Evolutionary conservation across 306 rosid genomes (phyloP).

Genomic region (Elaeagnus macrophylla): DNA sequence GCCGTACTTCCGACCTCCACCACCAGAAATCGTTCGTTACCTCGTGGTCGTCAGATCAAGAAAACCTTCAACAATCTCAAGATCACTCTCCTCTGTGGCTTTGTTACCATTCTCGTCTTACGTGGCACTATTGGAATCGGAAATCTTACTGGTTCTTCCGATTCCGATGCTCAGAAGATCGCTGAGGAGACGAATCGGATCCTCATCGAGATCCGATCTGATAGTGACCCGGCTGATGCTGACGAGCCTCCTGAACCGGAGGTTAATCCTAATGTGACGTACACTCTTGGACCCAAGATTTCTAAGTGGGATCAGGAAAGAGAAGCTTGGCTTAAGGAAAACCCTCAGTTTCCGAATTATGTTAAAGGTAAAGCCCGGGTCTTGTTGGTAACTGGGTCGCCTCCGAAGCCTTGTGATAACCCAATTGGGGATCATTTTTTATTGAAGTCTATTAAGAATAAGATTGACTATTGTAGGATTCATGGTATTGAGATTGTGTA

Average conservation of each 20-base stretch:
- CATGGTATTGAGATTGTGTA: conserved; percentile 95
- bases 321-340: conserved; percentile 46
- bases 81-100: conserved; percentile 87
- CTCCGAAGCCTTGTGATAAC: conserved; percentile 91
- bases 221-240: conserved; percentile 62
- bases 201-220: conserved; percentile 95
- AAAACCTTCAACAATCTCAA: conserved; percentile 87
- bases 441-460: conserved; percentile 76
- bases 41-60: conserved; percentile 88
- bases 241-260: conserved; percentile 35
- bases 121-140: conserved; percentile 94
- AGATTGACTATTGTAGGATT: conserved; percentile 87
- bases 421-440: conserved; percentile 90
- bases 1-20: conserved; percentile 14
- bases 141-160: conserved; percentile 54
- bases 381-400: conserved; percentile 82
- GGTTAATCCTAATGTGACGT: conserved; percentile 51
- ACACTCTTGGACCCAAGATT: conserved; percentile 77
- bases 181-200: conserved; percentile 80
- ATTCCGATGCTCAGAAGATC: conserved; percentile 54
- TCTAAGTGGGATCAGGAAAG: conserved; percentile 59
- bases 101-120: conserved; percentile 89
- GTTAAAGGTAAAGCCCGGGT: conserved; percentile 71
- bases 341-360: conserved; percentile 57
- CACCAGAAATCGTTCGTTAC: conserved; percentile 22